phyloP scores from a whole-genome alignment of 139 green algal species.

The Pseudopediastrum boryanum region DNA sequence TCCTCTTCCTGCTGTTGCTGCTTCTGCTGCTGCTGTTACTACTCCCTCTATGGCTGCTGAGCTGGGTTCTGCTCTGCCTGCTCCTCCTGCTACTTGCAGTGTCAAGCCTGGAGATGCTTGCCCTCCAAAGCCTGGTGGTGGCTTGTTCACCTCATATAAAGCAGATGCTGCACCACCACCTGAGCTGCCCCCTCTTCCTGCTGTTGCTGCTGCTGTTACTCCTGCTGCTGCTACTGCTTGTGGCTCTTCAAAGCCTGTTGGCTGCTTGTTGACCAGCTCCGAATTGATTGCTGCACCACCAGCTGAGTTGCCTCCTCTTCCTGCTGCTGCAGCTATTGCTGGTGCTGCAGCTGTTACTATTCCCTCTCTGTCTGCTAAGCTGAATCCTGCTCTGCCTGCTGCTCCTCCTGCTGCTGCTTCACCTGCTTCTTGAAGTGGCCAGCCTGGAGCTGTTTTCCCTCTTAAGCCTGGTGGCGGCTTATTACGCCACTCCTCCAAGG shows the following conservation, averaged over 20 bases:
- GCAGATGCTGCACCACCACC: not conserved
- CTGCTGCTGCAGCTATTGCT: constrained; percentile 25
- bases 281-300: not conserved
- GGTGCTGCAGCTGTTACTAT: constrained; percentile 3
- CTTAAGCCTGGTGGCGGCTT: too few relatives aligned
- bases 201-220: not conserved
- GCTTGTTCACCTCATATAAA: not conserved
- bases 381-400: not conserved
- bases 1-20: not conserved
- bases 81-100: not conserved
- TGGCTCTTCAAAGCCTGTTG: not conserved
- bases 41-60: not conserved
- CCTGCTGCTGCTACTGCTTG: too few relatives aligned
- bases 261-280: not conserved
- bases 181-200: too few relatives aligned
- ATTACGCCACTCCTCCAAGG: too few relatives aligned
- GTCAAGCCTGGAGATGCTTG: not conserved
- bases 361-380: not conserved
- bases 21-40: not conserved
- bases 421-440: too few relatives aligned
- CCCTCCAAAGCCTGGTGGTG: not conserved
- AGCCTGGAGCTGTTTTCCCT: too few relatives aligned
- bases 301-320: constrained; percentile 3
- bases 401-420: not conserved
- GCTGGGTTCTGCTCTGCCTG: not conserved